phyloP scores from a whole-genome alignment of 176 grass and related monocot genomes.

The Themeda triandra region DNA sequence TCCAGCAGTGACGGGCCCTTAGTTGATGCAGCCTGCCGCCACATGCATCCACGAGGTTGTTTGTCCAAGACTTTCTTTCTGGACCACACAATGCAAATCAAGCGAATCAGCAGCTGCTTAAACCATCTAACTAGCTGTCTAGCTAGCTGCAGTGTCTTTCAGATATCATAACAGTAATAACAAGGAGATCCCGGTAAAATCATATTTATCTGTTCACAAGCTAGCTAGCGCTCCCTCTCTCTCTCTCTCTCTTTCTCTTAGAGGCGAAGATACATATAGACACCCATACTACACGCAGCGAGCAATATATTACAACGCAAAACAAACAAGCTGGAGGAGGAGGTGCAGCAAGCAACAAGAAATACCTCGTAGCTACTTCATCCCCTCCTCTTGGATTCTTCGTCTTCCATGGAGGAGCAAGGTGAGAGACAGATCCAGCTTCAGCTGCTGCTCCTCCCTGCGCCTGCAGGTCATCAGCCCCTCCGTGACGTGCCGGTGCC shows the following conservation, averaged over 20 bases:
- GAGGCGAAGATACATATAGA: constrained; percentile 6
- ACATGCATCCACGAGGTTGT: no score
- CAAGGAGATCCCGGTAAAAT: constrained; percentile 23
- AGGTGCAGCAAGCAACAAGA: neutral
- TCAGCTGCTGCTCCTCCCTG: constrained; percentile 54
- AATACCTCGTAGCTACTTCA: neutral
- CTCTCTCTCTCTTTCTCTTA: no score
- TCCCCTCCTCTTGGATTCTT: neutral
- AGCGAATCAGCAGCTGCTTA: rapidly evolving
- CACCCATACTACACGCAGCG: constrained; percentile 12
- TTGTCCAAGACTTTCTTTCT: no score
- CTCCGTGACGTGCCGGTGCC: neutral
- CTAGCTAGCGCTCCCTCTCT: no score
- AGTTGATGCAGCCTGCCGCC: no score
- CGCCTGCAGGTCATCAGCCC: neutral
- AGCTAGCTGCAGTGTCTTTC: neutral
- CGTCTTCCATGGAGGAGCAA: constrained; percentile 60
- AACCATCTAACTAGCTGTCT: neutral
- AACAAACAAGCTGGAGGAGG: neutral
- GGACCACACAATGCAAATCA: no score
- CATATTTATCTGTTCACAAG: neutral
- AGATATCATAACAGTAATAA: neutral
- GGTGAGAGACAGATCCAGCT: constrained; percentile 57
- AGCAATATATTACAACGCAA: neutral
- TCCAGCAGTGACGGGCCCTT: no score